Conservation (phyloP, 768 basidiomycete species). For the Kwoniella bestiolae region DNA sequence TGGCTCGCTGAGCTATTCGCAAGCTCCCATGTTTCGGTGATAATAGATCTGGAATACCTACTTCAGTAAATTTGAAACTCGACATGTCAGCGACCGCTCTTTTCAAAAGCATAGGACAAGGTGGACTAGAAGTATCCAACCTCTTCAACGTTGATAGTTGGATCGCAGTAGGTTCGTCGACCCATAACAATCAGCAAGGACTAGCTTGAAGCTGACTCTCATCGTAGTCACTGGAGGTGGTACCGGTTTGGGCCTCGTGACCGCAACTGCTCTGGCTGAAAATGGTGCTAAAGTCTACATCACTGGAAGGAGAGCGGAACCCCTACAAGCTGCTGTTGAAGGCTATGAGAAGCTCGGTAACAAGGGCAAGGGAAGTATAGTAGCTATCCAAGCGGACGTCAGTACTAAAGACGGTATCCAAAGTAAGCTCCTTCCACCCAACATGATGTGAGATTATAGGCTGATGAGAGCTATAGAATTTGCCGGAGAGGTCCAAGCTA, state of each 20-base stretch:
- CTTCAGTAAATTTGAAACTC: background rate
- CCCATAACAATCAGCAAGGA: background rate
- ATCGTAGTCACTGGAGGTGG: constrained; percentile 42
- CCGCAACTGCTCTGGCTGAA: constrained; percentile 45
- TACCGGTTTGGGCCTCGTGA: constrained; percentile 37
- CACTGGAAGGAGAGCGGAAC: constrained; percentile 48
- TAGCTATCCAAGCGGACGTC: constrained; percentile 49
- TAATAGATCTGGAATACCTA: no score
- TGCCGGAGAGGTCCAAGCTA: constrained; percentile 32
- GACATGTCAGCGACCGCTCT: constrained; percentile 21
- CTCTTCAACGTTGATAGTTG: constrained; percentile 53
- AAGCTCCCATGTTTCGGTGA: no score
- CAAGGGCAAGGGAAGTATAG: constrained; percentile 38
- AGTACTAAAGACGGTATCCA: constrained; percentile 51
- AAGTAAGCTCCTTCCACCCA: constrained; percentile 35
- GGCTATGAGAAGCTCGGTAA: constrained; percentile 32
- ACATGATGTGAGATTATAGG: background rate
- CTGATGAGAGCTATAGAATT: constrained; percentile 30
- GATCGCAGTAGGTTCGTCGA: constrained; percentile 49
- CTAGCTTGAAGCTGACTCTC: background rate
- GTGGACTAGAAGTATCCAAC: constrained; percentile 34
- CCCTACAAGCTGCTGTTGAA: constrained; percentile 42
- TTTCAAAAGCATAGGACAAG: constrained; percentile 26
- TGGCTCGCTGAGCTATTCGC: no score
- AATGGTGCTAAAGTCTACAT: constrained; percentile 57